Base-by-base conservation (phyloP, 768 basidiomycete species). In the Vararia minispora region DNA sequence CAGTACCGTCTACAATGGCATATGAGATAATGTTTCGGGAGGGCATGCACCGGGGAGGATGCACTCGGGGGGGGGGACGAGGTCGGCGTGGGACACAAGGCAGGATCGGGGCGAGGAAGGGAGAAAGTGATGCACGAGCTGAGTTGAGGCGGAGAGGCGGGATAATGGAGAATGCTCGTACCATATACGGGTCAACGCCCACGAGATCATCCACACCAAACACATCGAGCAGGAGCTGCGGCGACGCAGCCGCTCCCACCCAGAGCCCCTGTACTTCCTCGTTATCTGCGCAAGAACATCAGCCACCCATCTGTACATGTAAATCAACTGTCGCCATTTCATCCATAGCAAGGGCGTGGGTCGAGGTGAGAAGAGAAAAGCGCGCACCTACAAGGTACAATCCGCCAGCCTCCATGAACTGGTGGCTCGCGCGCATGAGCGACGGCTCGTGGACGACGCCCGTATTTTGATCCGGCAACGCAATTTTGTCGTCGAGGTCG, bases 221-320 rank as follows among this genome's bases (percentile, higher is more conserved):
- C 4, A 99, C 55, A 52, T 97, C 95, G 30, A 64, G 59, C 3
- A 98, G 60, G 23, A 97, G 58, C 53, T 85, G 80, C 2, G 90
- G 87, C 11, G 83, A 88, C 2, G 76, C 78, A 33, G 78, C 79
- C 3, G 68, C 61, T 3, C 95, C 95, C 13, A 99, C 64, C 95
- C 95, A 99, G 25, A 99, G 65, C 41, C 97, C 80, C 54, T 79
- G 76, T 22, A 69, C 58, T 50, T 91, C 89, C 36, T 88, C 90
- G 52, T 94, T 94, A 55, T 88, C 91, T 94, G 53, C 11, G 9
- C n/a, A n/a, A 5, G 10, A 12, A 14, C 24, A n/a, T 17, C n/a
- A 28, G n/a, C 18, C 27, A 23, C 37, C 11, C 33, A 30, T 26
- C 14, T 48, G 28, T 21, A 29, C 25, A 23, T 28, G 14, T n/a